Evolutionary conservation across 2,329 filamentous ascomycete species (phyloP), one percentile per base, ranked within the genome.

Genomic region (Laburnicola sp.): DNA sequence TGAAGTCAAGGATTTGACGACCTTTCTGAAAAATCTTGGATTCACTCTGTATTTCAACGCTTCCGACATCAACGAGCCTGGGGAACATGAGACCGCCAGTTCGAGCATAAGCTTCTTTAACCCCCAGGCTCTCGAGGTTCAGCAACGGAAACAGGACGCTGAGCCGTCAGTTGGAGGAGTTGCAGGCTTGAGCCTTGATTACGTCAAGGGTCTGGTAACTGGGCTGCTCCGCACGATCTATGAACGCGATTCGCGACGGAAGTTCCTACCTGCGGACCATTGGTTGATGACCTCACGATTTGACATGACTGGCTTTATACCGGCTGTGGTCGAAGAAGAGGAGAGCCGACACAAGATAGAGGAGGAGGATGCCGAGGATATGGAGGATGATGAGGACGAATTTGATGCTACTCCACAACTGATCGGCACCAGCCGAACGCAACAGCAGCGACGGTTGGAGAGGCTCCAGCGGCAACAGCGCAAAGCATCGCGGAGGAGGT

Each of bases 231-330:
- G 88, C 50, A 93, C 95, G 81, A 78, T 97, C 6, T 97, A 97
- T 68, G 92, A 97, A 72, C 82, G 93, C 70, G 93, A 97, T 71
- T 99, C 94, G 6, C 82, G 94, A 53, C 85, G 92, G 22, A 86
- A 83, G 27, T 97, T 97, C 67, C 75, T 97, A 22, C 88, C 91
- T 1, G 75, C 80, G n/a, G 83, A 85, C 42, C 92, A 96, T 70
- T 99, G 94, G 94, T 79, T 97, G 31, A 97, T 97, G 92, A 94
- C 88, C 0, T 87, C 85, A 54, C 79, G 80, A 21, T 89, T 97
- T 50, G 88, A 97, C 64, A 94, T 96, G 86, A 86, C 88, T 55
- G 85, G 87, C 0, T 97, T 97, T 65, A 88, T 96, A 39, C 81
- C 84, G 6, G 87, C 89, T 2, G 92, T 97, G 1, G 91, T 97